Evolutionary conservation across 1,284 basidiomycete species (phyloP), one percentile per base, ranked within the genome.

Genomic region (Ustilago esculenta): DNA sequence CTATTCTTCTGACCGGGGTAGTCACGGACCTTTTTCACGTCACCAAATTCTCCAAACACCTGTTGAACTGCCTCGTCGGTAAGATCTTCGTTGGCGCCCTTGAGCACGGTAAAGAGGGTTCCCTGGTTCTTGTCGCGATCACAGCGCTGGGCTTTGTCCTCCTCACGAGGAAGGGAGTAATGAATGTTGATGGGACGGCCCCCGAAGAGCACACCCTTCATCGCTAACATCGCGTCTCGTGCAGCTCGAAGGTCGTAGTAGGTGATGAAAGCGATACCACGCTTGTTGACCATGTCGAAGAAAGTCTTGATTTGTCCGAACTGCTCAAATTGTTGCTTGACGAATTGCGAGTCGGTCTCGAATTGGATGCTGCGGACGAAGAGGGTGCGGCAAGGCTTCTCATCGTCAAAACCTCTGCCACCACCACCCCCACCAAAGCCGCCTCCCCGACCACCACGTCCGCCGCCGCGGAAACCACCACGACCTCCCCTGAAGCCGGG

Each of bases 231-330:
- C 7, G 94, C 94, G 73, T 89, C 86, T 83, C 95, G 91, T 35
- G 95, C 94, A 37, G 92, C 90, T 60, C 95, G 88, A 17, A 95
- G 83, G 82, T 98, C 95, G 81, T 85, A 97, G 81, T 92, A 98
- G 48, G 94, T 98, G 50, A 98, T 90, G 83, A 98, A 98, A 5
- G 95, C 90, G 90, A 98, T 94, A 17, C 95, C 95, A 59, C 95
- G 88, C 29, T 92, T 94, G 44, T 88, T 87, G 65, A 97, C 92
- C 27, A 97, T 85, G 83, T 98, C 95, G 82, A 96, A 98, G 83
- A 94, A 97, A 2, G 92, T 94, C 84, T 93, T 93, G 84, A 98
- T 91, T 81, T 94, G 92, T 58, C 95, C 95, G 82, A 92, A 92
- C 60, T 90, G 88, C 83, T 92, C 91, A 83, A 98, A 98, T 49